Conservation (phyloP, 202 grass and related monocot genomes). For the Hordeum pubiflorum region DNA sequence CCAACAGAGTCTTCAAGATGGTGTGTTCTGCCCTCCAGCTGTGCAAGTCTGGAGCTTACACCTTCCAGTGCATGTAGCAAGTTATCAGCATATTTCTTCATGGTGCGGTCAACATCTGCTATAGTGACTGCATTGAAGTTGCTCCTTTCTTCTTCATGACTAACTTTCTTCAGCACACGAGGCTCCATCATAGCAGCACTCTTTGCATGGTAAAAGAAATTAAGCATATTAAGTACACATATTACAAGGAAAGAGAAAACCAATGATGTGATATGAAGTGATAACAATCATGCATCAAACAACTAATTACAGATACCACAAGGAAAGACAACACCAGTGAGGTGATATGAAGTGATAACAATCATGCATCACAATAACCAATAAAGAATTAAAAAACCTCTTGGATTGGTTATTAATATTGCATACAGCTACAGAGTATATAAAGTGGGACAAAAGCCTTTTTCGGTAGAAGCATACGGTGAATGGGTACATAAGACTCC, state of each 20-base stretch:
- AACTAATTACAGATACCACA: neutral
- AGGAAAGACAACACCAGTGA: neutral
- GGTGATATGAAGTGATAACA: neutral
- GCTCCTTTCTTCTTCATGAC: conserved; percentile 60
- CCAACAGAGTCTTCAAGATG: conserved; percentile 61
- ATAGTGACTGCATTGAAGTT: conserved; percentile 43
- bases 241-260: neutral
- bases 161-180: conserved; percentile 54
- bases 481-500: too few species aligned
- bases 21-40: conserved; percentile 65
- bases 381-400: neutral
- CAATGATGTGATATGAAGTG: neutral
- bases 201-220: conserved; percentile 21
- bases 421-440: neutral
- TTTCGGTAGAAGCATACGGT: too few species aligned
- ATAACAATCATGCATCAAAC: neutral
- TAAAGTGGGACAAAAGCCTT: too few species aligned
- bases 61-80: conserved; percentile 67
- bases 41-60: conserved; percentile 63
- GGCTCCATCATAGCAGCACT: conserved; percentile 45
- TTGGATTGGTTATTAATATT: neutral
- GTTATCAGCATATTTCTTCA: conserved; percentile 86
- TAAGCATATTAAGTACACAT: neutral
- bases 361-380: neutral
- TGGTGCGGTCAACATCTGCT: conserved; percentile 64